Percentiles rank a stretch among this genome's conserved stretches.
Conservation (phyloP, 768 basidiomycete species). For the Mrakia gelida region DNA sequence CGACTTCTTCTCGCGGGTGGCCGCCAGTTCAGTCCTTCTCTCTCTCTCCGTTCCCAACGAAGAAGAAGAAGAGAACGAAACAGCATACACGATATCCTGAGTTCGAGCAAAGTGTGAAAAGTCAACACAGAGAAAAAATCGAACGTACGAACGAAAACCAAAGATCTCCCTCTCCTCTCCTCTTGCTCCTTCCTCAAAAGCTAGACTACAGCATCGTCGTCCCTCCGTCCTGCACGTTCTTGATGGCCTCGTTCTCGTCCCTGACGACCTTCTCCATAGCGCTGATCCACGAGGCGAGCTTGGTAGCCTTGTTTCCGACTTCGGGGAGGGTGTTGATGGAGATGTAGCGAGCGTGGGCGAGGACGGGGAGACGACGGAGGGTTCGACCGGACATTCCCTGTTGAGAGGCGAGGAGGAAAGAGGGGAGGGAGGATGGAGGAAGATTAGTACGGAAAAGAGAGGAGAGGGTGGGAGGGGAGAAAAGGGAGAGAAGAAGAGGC, state of each 20-base stretch:
- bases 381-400: conserved; percentile 90
- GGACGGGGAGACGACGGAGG: conserved; percentile 85
- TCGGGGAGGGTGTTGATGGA: conserved; percentile 36
- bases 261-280: conserved; percentile 77
- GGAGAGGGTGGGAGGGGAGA: background rate
- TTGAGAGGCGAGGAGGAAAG: conserved; percentile 28
- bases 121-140: background rate
- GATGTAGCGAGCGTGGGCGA: conserved; percentile 81
- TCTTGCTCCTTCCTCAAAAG: no score
- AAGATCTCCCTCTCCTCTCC: background rate
- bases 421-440: background rate
- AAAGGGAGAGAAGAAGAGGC: background rate
- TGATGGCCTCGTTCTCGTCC: conserved; percentile 43
- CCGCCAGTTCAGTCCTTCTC: no score
- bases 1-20: no score
- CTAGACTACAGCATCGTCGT: conserved; percentile 5
- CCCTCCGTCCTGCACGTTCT: conserved; percentile 35
- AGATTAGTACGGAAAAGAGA: background rate
- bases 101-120: background rate
- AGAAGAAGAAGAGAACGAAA: no score
- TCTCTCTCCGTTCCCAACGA: no score
- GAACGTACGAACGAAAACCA: background rate
- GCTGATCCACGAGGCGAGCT: conserved; percentile 67
- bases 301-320: conserved; percentile 21
- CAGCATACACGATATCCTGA: no score